Percentiles rank a stretch among this genome's conserved stretches.
These are phyloP conservation scores for Cyberlindnera samutprakarnensis DNA, from an alignment of 805 yeast genomes.

Conservation along the genomic window DNA sequence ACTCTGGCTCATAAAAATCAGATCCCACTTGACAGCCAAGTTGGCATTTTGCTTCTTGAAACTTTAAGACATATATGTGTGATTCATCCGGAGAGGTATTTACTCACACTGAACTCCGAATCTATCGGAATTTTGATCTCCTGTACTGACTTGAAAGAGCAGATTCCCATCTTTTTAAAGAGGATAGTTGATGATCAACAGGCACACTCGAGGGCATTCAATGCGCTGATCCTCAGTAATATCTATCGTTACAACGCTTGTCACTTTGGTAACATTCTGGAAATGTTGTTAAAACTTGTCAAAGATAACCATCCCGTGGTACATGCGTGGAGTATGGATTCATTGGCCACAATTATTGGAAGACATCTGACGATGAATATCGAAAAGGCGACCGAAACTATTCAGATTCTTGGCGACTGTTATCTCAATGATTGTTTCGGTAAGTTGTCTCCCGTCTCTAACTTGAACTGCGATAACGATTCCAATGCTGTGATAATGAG, in stretches of 20 bases:
- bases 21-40: constrained; percentile 25
- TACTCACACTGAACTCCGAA: constrained; percentile 45
- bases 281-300: constrained; percentile 51
- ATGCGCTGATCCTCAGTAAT: constrained; percentile 41
- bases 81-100: constrained; percentile 14
- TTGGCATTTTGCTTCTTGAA: constrained; percentile 41
- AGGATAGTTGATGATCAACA: constrained; percentile 57
- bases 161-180: constrained; percentile 49
- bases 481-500: constrained; percentile 37
- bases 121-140: constrained; percentile 47
- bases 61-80: constrained; percentile 31
- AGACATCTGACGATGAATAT: constrained; percentile 43
- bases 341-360: constrained; percentile 49
- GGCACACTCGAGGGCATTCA: constrained; percentile 58
- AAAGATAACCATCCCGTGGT: constrained; percentile 83
- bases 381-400: constrained; percentile 34
- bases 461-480: constrained; percentile 39
- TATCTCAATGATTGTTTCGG: constrained; percentile 45
- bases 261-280: constrained; percentile 39
- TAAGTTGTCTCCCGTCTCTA: constrained; percentile 36
- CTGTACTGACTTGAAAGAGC: constrained; percentile 31
- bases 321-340: constrained; percentile 62
- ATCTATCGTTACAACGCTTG: constrained; percentile 35
- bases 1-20: constrained; percentile 14
- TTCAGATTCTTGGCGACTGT: constrained; percentile 32